A percentile compares a stretch with the other conserved stretches of the same genome.
These are phyloP conservation scores for Kodamaea nitidulidarum DNA, from an alignment of 805 yeast genomes.

Conservation along the genomic window DNA sequence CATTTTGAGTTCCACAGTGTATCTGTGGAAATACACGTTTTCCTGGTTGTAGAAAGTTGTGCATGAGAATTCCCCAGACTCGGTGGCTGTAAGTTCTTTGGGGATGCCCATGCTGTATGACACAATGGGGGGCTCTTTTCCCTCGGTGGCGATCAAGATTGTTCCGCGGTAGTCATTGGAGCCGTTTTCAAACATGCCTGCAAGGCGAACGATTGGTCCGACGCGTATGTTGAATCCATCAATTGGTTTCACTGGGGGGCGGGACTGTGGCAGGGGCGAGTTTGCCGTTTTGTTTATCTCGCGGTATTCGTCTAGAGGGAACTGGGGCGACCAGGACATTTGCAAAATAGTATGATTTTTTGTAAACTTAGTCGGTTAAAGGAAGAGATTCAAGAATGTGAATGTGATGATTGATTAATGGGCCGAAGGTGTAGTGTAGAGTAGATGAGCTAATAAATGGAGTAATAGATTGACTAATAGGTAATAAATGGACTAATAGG, in stretches of 20 bases:
- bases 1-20: constrained; percentile 49
- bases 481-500: too few species aligned
- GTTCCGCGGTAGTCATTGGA: constrained; percentile 60
- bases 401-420: too few species aligned
- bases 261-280: constrained; percentile 20
- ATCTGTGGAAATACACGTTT: constrained; percentile 64
- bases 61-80: constrained; percentile 46
- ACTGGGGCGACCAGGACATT: constrained; percentile 18
- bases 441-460: too few species aligned
- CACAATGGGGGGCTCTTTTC: constrained; percentile 1
- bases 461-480: too few species aligned
- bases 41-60: constrained; percentile 38
- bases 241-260: constrained; percentile 12
- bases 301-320: constrained; percentile 30
- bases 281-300: constrained; percentile 21
- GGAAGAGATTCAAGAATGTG: too few species aligned
- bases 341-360: too few species aligned
- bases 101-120: constrained; percentile 3
- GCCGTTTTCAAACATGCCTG: constrained; percentile 55
- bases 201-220: constrained; percentile 75
- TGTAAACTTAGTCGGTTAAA: too few species aligned
- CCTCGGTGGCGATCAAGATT: constrained; percentile 59
- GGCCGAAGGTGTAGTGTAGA: too few species aligned
- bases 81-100: background rate
- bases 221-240: constrained; percentile 48